A percentile compares a stretch with the other conserved stretches of the same genome.
Evolutionary conservation across 2,329 filamentous ascomycete species (phyloP).

Genomic region (Beauveria rudraprayagi): DNA sequence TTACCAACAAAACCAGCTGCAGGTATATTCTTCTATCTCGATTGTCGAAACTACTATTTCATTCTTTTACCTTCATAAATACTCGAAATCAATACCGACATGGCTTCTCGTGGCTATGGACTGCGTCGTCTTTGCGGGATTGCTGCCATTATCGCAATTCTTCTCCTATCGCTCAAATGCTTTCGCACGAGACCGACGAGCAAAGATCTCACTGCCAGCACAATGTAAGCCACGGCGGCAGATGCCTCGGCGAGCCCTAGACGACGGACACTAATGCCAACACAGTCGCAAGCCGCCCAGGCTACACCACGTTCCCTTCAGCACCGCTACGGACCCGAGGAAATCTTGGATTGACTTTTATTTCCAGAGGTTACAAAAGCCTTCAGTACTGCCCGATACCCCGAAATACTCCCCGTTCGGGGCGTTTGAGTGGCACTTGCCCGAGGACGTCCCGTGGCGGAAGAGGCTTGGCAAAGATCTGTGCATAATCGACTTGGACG

Average conservation of each 20-base stretch:
- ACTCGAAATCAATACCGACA: neutral
- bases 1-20: neutral
- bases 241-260: neutral
- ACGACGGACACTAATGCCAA: neutral
- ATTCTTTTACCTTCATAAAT: neutral
- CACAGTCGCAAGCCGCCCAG: neutral
- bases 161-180: neutral
- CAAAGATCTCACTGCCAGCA: neutral
- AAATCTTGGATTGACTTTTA: slow-evolving; percentile 24
- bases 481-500: slow-evolving; percentile 39
- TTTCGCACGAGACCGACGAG: neutral
- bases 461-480: slow-evolving; percentile 29
- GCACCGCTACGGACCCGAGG: slow-evolving; percentile 12
- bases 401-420: slow-evolving; percentile 23
- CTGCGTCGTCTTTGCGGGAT: neutral
- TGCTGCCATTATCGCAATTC: neutral
- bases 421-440: slow-evolving; percentile 25
- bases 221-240: neutral
- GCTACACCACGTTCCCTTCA: neutral
- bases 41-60: neutral
- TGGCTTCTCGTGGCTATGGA: neutral
- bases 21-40: neutral
- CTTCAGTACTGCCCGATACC: slow-evolving; percentile 20
- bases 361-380: slow-evolving; percentile 25
- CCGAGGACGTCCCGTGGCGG: slow-evolving; percentile 23